These are phyloP conservation scores for Pholiota adiposa DNA, from an alignment of 1,284 basidiomycete genomes.

Conservation along the genomic window DNA sequence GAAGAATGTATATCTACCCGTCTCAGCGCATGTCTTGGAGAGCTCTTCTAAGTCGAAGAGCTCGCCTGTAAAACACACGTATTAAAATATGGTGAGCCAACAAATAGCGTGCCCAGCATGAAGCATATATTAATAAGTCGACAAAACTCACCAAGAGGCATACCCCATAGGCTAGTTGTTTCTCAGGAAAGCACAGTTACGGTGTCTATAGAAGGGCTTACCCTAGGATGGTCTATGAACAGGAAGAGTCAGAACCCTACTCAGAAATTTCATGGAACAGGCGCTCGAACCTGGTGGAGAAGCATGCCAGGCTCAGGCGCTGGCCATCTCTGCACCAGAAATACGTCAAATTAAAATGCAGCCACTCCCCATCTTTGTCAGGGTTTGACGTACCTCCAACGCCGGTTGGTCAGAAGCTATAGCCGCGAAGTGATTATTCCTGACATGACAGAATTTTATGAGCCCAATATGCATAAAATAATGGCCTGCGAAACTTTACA, in stretches of 20 bases:
- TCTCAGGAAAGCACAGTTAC: not conserved
- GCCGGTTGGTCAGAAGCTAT: slow-evolving; percentile 76
- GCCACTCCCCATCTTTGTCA: not conserved
- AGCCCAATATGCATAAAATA: not conserved
- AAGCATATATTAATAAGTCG: not conserved
- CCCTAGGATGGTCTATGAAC: slow-evolving; percentile 62
- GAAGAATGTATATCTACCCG: slow-evolving; percentile 70
- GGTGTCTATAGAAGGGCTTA: slow-evolving; percentile 34
- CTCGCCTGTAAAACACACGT: slow-evolving; percentile 47
- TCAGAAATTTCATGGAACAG: not conserved
- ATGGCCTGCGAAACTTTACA: slow-evolving; percentile 16
- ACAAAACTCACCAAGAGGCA: slow-evolving; percentile 61
- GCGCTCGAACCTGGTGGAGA: slow-evolving; percentile 58
- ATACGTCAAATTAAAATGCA: not conserved
- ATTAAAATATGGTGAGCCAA: not conserved
- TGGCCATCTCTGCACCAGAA: slow-evolving; percentile 56
- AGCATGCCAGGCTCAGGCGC: slow-evolving; percentile 42
- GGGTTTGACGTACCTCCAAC: slow-evolving; percentile 54
- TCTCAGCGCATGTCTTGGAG: slow-evolving; percentile 57
- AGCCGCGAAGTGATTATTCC: slow-evolving; percentile 81
- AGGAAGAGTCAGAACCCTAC: not conserved
- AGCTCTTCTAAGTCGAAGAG: slow-evolving; percentile 72
- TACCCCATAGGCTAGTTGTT: slow-evolving; percentile 60
- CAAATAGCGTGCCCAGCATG: not conserved
- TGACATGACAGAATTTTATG: slow-evolving; percentile 29